Conservation (phyloP, 2,329 filamentous ascomycete genomes). For the Cadophora sp. region DNA sequence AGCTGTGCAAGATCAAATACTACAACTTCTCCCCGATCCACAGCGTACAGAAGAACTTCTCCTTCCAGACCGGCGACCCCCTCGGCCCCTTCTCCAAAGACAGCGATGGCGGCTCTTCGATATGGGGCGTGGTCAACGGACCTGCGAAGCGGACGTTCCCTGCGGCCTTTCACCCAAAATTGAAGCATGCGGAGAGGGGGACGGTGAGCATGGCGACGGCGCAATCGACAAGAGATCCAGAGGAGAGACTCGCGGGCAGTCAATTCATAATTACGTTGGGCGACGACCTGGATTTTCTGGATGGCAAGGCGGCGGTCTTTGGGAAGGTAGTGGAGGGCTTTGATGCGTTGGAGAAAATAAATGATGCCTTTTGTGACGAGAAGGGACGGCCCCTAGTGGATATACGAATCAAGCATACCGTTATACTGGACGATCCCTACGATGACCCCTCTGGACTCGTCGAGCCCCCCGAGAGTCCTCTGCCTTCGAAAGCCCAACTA, state of each 20-base stretch:
- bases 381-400: conserved; percentile 89
- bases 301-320: conserved; percentile 94
- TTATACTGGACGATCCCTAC: conserved; percentile 91
- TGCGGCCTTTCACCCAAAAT: conserved; percentile 83
- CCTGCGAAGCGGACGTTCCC: conserved; percentile 78
- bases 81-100: conserved; percentile 83
- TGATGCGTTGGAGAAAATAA: conserved; percentile 92
- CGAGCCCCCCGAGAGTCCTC: conserved; percentile 80
- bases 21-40: conserved; percentile 97
- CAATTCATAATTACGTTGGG: conserved; percentile 95
- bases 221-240: conserved; percentile 75
- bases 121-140: conserved; percentile 84
- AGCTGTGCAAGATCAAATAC: conserved; percentile 98
- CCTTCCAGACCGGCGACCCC: conserved; percentile 94
- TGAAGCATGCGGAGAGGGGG: conserved; percentile 87
- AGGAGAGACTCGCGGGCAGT: conserved; percentile 82
- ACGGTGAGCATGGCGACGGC: conserved; percentile 98
- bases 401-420: conserved; percentile 91
- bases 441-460: conserved; percentile 79
- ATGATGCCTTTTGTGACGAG: conserved; percentile 85
- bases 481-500: conserved; percentile 83
- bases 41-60: conserved; percentile 92
- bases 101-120: conserved; percentile 90
- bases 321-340: conserved; percentile 96
- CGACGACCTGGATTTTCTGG: conserved; percentile 86